These are phyloP conservation scores for Dryas drummondii DNA, from an alignment of 306 rosid genomes.

Conservation along the genomic window DNA sequence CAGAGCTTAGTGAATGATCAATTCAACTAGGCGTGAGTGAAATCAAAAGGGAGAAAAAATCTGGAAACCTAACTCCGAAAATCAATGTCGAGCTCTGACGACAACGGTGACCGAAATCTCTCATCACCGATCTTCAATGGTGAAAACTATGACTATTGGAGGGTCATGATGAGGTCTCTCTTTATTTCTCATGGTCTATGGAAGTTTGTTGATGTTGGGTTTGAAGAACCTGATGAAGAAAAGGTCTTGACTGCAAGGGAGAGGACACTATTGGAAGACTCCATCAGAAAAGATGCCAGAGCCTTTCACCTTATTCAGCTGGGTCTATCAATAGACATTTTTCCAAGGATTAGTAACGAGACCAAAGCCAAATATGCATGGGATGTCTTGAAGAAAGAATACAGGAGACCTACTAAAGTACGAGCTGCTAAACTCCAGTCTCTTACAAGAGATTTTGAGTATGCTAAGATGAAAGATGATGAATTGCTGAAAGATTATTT, in stretches of 20 bases:
- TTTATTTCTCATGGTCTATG: not conserved
- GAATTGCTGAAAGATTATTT: too few species aligned
- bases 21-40: too few species aligned
- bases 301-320: too few species aligned
- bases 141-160: not conserved
- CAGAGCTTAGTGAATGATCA: too few species aligned
- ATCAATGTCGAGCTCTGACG: too few species aligned
- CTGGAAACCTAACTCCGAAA: too few species aligned
- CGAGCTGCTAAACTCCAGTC: not conserved
- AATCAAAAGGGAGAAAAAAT: too few species aligned
- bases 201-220: conserved; percentile 5
- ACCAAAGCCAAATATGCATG: not conserved
- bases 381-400: not conserved
- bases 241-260: not conserved
- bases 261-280: not conserved
- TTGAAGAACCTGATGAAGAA: not conserved
- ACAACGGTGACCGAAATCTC: too few species aligned
- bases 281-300: too few species aligned
- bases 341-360: not conserved
- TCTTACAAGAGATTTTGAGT: not conserved
- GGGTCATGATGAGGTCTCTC: conserved; percentile 3
- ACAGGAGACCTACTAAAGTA: not conserved
- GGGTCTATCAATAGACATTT: not conserved
- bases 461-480: too few species aligned
- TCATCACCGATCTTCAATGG: not conserved